These are phyloP conservation scores for Claviceps paspali DNA, from an alignment of 2,329 filamentous ascomycete species.

Conservation along the genomic window DNA sequence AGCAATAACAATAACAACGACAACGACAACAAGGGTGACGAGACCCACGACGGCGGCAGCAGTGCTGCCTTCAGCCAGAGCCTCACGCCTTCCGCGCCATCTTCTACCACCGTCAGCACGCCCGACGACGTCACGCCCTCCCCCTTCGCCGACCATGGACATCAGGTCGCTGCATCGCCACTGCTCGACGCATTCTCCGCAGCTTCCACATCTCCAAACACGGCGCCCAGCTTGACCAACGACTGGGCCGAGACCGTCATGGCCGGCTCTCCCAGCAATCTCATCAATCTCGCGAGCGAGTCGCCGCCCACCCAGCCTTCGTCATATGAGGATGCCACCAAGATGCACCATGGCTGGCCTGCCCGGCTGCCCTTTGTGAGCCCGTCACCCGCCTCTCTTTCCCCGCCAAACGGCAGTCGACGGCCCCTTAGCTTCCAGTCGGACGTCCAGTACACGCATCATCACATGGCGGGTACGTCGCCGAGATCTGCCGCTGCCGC, in stretches of 20 bases:
- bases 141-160: conserved; percentile 26
- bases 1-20: conserved; percentile 9
- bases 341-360: conserved; percentile 28
- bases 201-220: conserved; percentile 33
- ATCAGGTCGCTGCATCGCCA: conserved; percentile 25
- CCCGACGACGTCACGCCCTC: conserved; percentile 31
- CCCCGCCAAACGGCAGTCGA: conserved; percentile 20
- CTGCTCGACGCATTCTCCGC: conserved; percentile 32
- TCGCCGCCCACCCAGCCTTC: conserved; percentile 38
- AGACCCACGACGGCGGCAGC: conserved; percentile 18
- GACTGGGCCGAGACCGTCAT: conserved; percentile 29
- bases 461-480: conserved; percentile 25
- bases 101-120: conserved; percentile 28
- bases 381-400: conserved; percentile 28
- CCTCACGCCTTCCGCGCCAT: conserved; percentile 25
- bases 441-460: conserved; percentile 30
- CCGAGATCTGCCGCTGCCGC: conserved; percentile 20
- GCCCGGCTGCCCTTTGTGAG: conserved; percentile 29
- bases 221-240: conserved; percentile 29
- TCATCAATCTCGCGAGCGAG: conserved; percentile 35
- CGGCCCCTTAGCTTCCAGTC: conserved; percentile 41
- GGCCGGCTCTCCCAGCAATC: conserved; percentile 36
- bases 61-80: conserved; percentile 19
- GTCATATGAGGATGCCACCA: conserved; percentile 32
- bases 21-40: conserved; percentile 10